Percentiles rank a stretch among this genome's conserved stretches.
Evolutionary conservation across 2,329 filamentous ascomycete genomes (phyloP).

Genomic region (Colletotrichum coccodes): DNA sequence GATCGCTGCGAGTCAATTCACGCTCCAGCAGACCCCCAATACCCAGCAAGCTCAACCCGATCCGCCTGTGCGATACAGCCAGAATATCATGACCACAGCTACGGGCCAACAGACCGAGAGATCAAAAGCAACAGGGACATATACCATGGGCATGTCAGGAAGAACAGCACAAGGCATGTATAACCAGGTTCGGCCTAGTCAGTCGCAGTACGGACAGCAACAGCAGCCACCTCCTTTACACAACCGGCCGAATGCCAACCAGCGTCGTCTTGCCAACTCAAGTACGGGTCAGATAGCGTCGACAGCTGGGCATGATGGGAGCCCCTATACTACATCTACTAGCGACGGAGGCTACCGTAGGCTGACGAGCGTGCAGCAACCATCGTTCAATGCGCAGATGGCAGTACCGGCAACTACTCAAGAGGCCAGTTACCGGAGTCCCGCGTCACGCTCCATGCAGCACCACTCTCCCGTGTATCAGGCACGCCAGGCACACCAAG

Average conservation of each 20-base stretch:
- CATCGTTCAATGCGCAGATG: slow-evolving; percentile 9
- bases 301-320: not conserved
- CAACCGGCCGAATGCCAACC: slow-evolving; percentile 16
- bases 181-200: not conserved
- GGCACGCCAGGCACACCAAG: not conserved
- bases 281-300: not conserved
- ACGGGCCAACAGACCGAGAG: not conserved
- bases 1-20: not conserved
- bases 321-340: not conserved
- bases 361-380: not conserved
- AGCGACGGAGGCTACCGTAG: not conserved
- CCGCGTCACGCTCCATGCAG: not conserved
- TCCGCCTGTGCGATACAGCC: not conserved
- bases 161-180: slow-evolving; percentile 5
- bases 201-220: slow-evolving; percentile 32
- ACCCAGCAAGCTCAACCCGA: not conserved
- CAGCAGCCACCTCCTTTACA: slow-evolving; percentile 22
- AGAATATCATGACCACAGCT: not conserved
- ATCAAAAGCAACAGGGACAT: not conserved
- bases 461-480: slow-evolving; percentile 12
- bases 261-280: slow-evolving; percentile 27
- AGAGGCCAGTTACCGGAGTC: not conserved
- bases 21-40: not conserved
- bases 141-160: not conserved
- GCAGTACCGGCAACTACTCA: not conserved